Conservation (phyloP, 345 rosid species). For the Hirschfeldia incana region DNA sequence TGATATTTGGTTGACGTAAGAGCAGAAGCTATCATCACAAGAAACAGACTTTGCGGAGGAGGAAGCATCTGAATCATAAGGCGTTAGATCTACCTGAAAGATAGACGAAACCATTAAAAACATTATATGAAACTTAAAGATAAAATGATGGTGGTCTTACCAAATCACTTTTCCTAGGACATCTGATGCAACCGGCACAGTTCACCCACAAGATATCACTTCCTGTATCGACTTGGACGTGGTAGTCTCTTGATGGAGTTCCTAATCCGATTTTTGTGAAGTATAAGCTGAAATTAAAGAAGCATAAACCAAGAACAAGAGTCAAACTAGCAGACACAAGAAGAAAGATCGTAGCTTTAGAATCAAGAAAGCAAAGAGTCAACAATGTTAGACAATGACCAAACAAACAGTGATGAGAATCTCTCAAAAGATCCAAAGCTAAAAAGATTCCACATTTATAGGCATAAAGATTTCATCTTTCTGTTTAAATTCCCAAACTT, state of each 20-base stretch:
- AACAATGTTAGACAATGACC: not conserved
- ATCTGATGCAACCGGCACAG: constrained; percentile 67
- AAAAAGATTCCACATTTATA: constrained; percentile 15
- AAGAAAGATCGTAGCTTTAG: not conserved
- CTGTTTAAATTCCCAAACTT: not conserved
- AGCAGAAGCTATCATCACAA: constrained; percentile 66
- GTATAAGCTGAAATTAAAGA: constrained; percentile 59
- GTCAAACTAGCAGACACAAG: constrained; percentile 13
- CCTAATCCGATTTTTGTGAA: constrained; percentile 78
- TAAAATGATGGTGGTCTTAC: too few relatives aligned
- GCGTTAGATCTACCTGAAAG: constrained; percentile 56
- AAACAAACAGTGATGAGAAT: constrained; percentile 21
- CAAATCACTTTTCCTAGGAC: constrained; percentile 76
- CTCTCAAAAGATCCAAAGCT: constrained; percentile 21
- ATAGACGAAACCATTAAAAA: not conserved
- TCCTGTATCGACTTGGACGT: constrained; percentile 95
- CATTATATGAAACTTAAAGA: too few relatives aligned
- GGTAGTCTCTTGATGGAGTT: constrained; percentile 67
- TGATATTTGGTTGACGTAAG: constrained; percentile 48
- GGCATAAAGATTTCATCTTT: not conserved
- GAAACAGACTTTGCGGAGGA: constrained; percentile 45
- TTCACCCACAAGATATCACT: constrained; percentile 96
- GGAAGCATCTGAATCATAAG: constrained; percentile 62
- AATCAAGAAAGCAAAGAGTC: not conserved
- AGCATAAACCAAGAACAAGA: constrained; percentile 10